These are phyloP conservation scores for Albizia julibrissin DNA, from an alignment of 306 rosid species.

Conservation along the genomic window DNA sequence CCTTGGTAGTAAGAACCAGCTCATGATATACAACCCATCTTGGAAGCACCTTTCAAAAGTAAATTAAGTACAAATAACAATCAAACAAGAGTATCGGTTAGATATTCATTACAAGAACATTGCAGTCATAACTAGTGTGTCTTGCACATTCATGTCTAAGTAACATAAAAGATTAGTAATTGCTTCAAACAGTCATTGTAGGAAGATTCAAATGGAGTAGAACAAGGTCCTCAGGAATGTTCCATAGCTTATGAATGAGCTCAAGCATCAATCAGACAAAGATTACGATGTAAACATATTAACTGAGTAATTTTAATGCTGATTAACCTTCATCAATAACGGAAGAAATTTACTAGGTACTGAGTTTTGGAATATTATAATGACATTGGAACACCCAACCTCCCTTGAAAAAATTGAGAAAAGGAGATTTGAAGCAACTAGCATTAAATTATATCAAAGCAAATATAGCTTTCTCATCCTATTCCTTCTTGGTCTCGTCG, in stretches of 20 bases:
- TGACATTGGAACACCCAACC: neutral
- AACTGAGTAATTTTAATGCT: neutral
- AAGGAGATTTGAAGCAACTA: neutral
- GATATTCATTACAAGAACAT: conserved; percentile 17
- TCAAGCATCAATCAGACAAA: neutral
- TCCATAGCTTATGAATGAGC: neutral
- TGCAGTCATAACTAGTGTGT: conserved; percentile 8
- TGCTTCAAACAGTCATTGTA: neutral
- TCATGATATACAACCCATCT: conserved; percentile 94
- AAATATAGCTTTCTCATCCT: too few relatives aligned
- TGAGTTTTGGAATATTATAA: neutral
- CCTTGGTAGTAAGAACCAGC: conserved; percentile 90
- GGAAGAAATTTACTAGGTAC: neutral
- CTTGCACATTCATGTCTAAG: neutral
- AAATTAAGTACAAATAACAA: conserved; percentile 13
- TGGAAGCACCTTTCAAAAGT: conserved; percentile 70
- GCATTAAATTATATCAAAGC: neutral
- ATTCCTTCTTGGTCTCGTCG: too few relatives aligned
- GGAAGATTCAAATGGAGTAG: neutral
- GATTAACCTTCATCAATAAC: neutral
- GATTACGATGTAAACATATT: neutral
- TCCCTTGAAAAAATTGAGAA: neutral
- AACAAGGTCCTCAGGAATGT: neutral
- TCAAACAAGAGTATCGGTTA: conserved; percentile 1
- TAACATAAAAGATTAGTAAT: conserved; percentile 8